A percentile compares a stretch with the other conserved stretches of the same genome.
Evolutionary conservation across 2,329 filamentous ascomycete genomes (phyloP).

Genomic region (Dothistroma pini): DNA sequence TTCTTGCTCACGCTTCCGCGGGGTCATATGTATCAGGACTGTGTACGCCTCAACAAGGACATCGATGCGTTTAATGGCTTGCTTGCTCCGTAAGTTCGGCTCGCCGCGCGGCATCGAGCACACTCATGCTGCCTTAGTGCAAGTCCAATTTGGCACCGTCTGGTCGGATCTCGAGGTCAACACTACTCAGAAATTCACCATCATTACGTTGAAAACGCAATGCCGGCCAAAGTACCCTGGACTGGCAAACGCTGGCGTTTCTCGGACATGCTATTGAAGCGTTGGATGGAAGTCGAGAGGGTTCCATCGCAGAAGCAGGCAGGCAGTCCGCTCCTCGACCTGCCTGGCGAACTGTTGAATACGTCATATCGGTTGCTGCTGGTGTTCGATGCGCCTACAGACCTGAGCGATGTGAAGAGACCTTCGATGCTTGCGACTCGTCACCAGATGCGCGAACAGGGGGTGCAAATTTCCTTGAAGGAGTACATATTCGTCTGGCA

Average conservation of each 20-base stretch:
- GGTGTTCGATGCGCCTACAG: not conserved
- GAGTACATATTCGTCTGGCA: not conserved
- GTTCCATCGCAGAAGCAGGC: not conserved
- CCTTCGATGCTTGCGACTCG: not conserved
- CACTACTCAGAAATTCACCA: too few relatives aligned
- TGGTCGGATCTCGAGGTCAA: too few relatives aligned
- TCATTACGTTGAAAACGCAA: too few relatives aligned
- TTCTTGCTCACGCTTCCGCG: not conserved
- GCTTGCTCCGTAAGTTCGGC: not conserved
- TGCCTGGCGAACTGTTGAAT: not conserved
- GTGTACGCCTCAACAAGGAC: not conserved
- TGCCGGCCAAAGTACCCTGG: too few relatives aligned
- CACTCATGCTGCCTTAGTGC: too few relatives aligned
- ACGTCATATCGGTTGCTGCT: not conserved
- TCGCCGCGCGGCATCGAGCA: too few relatives aligned
- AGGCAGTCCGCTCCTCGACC: not conserved
- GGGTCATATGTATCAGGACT: not conserved
- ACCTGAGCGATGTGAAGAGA: not conserved
- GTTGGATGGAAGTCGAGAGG: not conserved
- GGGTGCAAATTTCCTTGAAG: not conserved
- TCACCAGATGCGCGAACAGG: not conserved
- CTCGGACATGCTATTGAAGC: not conserved
- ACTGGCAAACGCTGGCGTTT: too few relatives aligned
- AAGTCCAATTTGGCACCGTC: too few relatives aligned
- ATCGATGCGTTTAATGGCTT: not conserved